These are phyloP conservation scores for Westerdykella sp. DNA, from an alignment of 2,329 filamentous ascomycete species.

Conservation along the genomic window DNA sequence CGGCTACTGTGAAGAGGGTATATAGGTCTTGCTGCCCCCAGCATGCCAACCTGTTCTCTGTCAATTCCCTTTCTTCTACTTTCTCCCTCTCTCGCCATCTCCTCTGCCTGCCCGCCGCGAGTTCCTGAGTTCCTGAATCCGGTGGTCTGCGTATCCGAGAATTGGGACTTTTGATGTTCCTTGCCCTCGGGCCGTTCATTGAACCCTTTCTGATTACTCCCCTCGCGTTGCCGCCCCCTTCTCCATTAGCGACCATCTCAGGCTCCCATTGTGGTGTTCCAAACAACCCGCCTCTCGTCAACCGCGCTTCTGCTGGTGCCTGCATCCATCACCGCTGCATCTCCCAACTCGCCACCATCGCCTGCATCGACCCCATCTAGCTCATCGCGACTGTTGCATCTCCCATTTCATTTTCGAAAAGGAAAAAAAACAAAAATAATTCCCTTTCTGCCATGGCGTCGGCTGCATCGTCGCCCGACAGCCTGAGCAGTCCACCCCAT, in stretches of 20 bases:
- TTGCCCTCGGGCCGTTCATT: neutral
- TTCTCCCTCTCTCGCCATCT: conserved; percentile 14
- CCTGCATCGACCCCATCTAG: neutral
- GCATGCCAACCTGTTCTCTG: conserved; percentile 16
- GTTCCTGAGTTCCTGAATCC: no score
- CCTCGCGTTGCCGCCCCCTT: neutral
- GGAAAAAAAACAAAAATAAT: neutral
- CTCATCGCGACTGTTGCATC: no score
- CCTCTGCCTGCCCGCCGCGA: conserved; percentile 13
- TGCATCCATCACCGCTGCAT: neutral
- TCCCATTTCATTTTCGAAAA: neutral
- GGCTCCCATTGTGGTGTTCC: neutral
- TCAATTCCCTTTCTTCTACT: conserved; percentile 13
- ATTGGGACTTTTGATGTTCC: neutral
- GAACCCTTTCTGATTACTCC: neutral
- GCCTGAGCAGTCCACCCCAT: conserved; percentile 35
- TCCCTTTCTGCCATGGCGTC: neutral
- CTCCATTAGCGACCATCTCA: neutral
- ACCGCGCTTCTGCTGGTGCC: neutral
- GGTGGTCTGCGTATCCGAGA: no score
- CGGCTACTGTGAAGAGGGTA: no score
- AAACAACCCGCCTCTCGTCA: neutral
- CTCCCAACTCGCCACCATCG: neutral
- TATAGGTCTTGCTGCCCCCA: neutral
- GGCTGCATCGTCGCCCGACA: conserved; percentile 32